phyloP scores from a whole-genome alignment of 345 rosid species.

The Syzygium aromaticum region DNA sequence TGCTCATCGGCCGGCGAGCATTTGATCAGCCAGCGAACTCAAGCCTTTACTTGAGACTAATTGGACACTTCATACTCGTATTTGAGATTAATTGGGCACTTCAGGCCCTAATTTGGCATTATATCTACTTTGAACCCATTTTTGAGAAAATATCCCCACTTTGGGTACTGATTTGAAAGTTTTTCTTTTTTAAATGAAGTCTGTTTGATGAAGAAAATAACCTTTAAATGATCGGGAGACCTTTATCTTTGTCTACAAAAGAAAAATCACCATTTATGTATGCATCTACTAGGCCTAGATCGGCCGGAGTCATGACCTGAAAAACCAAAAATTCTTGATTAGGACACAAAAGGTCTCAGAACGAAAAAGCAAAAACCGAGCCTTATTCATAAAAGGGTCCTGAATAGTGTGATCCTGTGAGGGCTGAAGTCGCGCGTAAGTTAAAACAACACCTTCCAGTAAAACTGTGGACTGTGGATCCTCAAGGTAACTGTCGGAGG shows the following conservation, averaged over 20 bases:
- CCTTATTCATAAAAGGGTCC: neutral
- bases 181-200: neutral
- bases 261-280: conserved; percentile 75
- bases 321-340: neutral
- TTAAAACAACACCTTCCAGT: conserved; percentile 62
- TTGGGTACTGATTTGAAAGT: no score
- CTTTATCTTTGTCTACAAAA: conserved; percentile 59
- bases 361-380: neutral
- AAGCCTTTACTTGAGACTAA: no score
- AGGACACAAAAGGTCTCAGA: neutral
- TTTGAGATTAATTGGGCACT: no score
- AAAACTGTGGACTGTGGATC: conserved; percentile 74
- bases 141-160: no score
- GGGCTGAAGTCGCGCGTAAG: neutral
- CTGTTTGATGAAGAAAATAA: conserved; percentile 11
- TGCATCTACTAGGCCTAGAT: conserved; percentile 87
- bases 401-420: neutral
- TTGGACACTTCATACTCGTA: no score
- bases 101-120: no score
- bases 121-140: no score
- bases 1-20: no score
- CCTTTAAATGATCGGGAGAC: conserved; percentile 68
- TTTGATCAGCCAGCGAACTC: no score
- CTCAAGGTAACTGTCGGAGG: conserved; percentile 38
- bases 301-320: conserved; percentile 87